These are phyloP conservation scores for Annulohypoxylon bovei DNA, from an alignment of 495 filamentous ascomycete species.

Conservation along the genomic window DNA sequence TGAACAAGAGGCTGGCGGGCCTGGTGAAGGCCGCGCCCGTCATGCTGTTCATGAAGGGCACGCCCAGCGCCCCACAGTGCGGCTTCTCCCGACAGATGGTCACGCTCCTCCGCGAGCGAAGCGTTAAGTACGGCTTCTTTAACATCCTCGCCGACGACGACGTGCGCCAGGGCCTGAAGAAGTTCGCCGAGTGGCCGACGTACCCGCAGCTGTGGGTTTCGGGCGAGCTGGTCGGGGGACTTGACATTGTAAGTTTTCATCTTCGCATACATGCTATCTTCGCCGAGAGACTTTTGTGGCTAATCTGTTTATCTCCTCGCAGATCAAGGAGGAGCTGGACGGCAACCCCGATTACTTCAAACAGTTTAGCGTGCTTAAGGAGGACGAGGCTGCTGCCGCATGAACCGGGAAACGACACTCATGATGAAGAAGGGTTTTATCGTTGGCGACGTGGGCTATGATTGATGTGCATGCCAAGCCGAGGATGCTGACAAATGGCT, in stretches of 20 bases:
- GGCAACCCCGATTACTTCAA: slow-evolving; percentile 79
- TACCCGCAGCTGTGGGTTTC: slow-evolving; percentile 89
- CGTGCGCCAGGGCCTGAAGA: slow-evolving; percentile 93
- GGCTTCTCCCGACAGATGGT: slow-evolving; percentile 94
- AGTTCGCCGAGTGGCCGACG: slow-evolving; percentile 96
- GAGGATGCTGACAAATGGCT: neutral
- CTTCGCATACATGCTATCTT: neutral
- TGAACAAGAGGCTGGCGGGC: slow-evolving; percentile 77
- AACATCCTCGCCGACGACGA: slow-evolving; percentile 98
- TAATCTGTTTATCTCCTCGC: slow-evolving; percentile 6
- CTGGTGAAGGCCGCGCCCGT: slow-evolving; percentile 94
- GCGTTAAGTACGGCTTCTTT: slow-evolving; percentile 97
- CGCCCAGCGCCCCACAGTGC: slow-evolving; percentile 89
- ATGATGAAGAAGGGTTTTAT: neutral
- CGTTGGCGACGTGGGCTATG: neutral
- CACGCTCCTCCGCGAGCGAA: slow-evolving; percentile 81
- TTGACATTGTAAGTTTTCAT: slow-evolving; percentile 88
- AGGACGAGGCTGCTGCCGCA: slow-evolving; percentile 46
- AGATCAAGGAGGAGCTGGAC: slow-evolving; percentile 71
- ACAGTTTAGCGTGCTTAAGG: slow-evolving; percentile 66
- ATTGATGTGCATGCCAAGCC: neutral
- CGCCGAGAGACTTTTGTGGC: slow-evolving; percentile 25
- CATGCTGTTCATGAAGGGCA: slow-evolving; percentile 97
- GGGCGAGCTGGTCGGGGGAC: slow-evolving; percentile 86
- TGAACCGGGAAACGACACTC: slow-evolving; percentile 2